Conservation (phyloP, 768 basidiomycete genomes). For the Collybiopsis luxurians region DNA sequence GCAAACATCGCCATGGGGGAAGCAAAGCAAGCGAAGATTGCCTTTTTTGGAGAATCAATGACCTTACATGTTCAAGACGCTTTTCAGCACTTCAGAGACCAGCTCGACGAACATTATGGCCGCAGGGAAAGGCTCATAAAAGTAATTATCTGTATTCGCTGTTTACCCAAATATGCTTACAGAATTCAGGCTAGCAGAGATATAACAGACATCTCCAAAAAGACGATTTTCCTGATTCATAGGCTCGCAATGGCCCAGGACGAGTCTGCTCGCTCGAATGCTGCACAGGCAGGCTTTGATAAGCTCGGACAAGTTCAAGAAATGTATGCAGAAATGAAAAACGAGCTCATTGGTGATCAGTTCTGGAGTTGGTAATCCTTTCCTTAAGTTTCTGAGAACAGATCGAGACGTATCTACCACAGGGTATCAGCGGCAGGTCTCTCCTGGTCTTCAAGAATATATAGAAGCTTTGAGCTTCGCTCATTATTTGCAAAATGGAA, state of each 20-base stretch:
- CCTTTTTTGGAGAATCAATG: constrained; percentile 10
- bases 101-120: constrained; percentile 84
- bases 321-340: constrained; percentile 59
- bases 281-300: constrained; percentile 48
- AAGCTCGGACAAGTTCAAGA: constrained; percentile 67
- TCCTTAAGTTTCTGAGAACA: background rate
- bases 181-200: constrained; percentile 69
- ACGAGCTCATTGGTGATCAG: constrained; percentile 60
- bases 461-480: constrained; percentile 91
- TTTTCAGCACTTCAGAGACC: constrained; percentile 65
- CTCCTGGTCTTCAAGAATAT: constrained; percentile 90
- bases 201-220: constrained; percentile 89
- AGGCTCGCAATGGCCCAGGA: constrained; percentile 43
- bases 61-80: constrained; percentile 19
- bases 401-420: background rate
- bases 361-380: constrained; percentile 57
- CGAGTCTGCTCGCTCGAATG: constrained; percentile 30
- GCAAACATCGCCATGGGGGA: constrained; percentile 46
- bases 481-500: constrained; percentile 72
- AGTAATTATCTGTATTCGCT: constrained; percentile 33
- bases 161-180: background rate
- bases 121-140: constrained; percentile 90
- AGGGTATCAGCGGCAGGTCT: constrained; percentile 62
- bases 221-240: constrained; percentile 90
- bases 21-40: constrained; percentile 13